These are phyloP conservation scores for Colletotrichum orbiculare DNA, from an alignment of 2,329 filamentous ascomycete species.

Conservation along the genomic window DNA sequence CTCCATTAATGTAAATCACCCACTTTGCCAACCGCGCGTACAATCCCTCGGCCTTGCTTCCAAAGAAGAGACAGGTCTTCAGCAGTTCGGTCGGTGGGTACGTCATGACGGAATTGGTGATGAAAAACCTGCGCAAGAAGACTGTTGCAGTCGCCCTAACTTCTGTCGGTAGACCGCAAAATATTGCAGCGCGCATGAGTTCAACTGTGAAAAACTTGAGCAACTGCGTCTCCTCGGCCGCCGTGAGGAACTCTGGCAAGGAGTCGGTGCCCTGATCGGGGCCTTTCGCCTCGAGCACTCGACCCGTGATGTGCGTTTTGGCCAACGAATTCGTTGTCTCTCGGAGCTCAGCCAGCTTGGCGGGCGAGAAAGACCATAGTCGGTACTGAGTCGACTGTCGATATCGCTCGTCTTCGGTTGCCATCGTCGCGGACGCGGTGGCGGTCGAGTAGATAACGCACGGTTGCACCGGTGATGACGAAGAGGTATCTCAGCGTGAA, in stretches of 20 bases:
- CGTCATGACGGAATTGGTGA: conserved; percentile 95
- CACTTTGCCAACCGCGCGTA: conserved; percentile 70
- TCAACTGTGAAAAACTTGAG: conserved; percentile 80
- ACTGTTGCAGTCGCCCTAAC: conserved; percentile 79
- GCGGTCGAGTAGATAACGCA: no score
- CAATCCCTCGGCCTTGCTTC: conserved; percentile 89
- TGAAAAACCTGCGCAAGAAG: conserved; percentile 94
- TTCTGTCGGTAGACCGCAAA: conserved; percentile 60
- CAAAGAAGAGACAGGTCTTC: conserved; percentile 91
- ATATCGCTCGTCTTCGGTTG: conserved; percentile 90
- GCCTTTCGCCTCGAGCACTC: conserved; percentile 57
- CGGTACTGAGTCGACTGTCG: conserved; percentile 89
- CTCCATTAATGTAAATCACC: conserved; percentile 7
- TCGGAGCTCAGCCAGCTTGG: conserved; percentile 77
- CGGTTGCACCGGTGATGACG: no score
- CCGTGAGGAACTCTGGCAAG: conserved; percentile 81
- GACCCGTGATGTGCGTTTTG: conserved; percentile 66
- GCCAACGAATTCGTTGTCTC: conserved; percentile 84
- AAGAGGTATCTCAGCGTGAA: no score
- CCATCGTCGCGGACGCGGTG: conserved; percentile 59
- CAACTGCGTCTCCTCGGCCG: conserved; percentile 84
- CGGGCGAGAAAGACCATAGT: conserved; percentile 89
- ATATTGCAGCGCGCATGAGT: conserved; percentile 66
- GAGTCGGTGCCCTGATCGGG: conserved; percentile 43
- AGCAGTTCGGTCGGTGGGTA: conserved; percentile 92